Evolutionary conservation across 2,329 filamentous ascomycete species (phyloP), one percentile per base, ranked within the genome.

Genomic region (Cladophialophora carrionii): DNA sequence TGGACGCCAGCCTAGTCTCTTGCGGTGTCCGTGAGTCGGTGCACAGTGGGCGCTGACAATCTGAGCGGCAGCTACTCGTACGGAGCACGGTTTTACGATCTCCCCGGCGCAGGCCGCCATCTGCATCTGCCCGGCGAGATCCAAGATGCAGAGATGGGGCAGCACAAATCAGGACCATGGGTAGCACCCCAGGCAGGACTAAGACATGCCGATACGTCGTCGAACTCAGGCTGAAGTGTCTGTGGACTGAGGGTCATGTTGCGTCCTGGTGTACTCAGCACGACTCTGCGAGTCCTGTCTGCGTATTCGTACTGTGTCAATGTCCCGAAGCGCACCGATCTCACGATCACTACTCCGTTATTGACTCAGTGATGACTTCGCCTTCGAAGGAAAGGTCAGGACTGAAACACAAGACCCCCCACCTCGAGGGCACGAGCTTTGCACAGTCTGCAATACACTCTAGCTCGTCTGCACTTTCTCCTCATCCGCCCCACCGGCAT

Each of bases 71-170:
- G 48, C 3, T 51, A 24, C 52, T 3, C 4, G 52, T 29, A 54
- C n/a, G 22, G 48, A 29, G 48, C 7, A 52, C 22, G 10, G 26
- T 9, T 31, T 12, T 34, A 22, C 37, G 58, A 61, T 61, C 58
- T 61, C 32, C 58, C 37, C 58, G 58, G 58, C 48, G 51, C 32
- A 61, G 31, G 31, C 58, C 58, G 57, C 49, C 58, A 46, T 55
- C 57, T 52, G 46, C 51, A 61, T 61, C 34, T 61, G 56, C 58
- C 24, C 34, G 58, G 58, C 24, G 24, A 61, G 58, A 61, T 61
- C 49, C 58, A 32, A 61, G 58, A 55, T 54, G 32, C 58, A 34
- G 24, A 17, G 34, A 31, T 52, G 26, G 32, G 46, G 48, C 17
- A 52, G 17, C 29, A 22, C 14, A 52, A 52, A 52, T 26, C 48